Evolutionary conservation across 176 grass and related monocot species (phyloP).

Genomic region (Ananas comosus): DNA sequence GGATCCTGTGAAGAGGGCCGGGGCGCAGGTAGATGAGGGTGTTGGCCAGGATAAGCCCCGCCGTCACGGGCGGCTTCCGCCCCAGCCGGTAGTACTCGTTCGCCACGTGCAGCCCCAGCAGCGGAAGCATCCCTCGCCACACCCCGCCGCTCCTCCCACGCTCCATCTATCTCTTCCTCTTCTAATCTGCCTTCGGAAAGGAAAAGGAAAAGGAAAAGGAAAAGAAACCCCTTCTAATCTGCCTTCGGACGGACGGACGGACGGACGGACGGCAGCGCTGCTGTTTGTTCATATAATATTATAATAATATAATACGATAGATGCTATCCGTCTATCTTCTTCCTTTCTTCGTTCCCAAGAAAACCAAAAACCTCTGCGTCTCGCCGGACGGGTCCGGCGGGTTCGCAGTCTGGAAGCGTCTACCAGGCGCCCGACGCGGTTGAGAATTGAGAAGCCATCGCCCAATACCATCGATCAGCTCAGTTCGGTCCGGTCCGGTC

Average conservation of each 20-base stretch:
- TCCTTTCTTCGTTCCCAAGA: no score
- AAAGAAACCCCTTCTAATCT: not conserved
- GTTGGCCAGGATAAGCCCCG: slow-evolving; percentile 66
- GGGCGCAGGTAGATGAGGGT: slow-evolving; percentile 76
- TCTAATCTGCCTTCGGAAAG: not conserved
- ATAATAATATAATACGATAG: no score
- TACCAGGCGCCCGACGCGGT: no score
- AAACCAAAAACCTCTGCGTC: no score
- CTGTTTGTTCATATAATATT: no score
- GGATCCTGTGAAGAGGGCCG: slow-evolving; percentile 48
- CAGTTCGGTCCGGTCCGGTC: no score
- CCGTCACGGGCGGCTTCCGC: slow-evolving; percentile 62
- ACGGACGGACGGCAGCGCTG: not conserved
- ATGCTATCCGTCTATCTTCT: no score
- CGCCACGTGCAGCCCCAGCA: slow-evolving; percentile 63
- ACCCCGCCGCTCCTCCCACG: slow-evolving; percentile 8
- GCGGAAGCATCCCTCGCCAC: slow-evolving; percentile 50
- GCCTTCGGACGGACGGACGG: not conserved
- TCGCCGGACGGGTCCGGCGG: no score
- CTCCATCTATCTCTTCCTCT: not conserved
- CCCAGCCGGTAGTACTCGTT: slow-evolving; percentile 55
- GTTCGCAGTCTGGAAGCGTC: no score
- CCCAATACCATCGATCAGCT: no score
- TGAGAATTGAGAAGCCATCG: no score
- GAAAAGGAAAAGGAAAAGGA: no score